phyloP scores from a whole-genome alignment of 2,329 filamentous ascomycete species.

The Clonostachys solani region DNA sequence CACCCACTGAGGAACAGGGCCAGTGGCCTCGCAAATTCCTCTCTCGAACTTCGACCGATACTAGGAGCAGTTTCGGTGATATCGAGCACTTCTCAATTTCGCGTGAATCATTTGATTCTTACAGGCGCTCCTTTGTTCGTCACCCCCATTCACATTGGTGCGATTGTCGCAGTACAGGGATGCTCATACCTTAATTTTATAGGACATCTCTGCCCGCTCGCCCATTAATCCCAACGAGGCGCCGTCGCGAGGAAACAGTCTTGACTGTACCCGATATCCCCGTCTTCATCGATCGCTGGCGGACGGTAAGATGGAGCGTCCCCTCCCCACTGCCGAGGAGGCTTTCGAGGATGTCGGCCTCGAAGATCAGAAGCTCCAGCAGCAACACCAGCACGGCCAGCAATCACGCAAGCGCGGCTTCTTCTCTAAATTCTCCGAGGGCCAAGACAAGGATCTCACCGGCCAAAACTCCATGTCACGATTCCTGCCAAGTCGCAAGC shows the following conservation, averaged over 20 bases:
- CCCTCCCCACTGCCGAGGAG: conserved; percentile 69
- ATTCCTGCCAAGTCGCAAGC: conserved; percentile 69
- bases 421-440: conserved; percentile 71
- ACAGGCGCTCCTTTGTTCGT: conserved; percentile 87
- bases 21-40: conserved; percentile 65
- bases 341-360: conserved; percentile 88
- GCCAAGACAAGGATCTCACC: conserved; percentile 26
- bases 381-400: not conserved
- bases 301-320: conserved; percentile 51
- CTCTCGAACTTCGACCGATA: conserved; percentile 50
- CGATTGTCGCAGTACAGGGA: not conserved
- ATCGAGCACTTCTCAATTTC: conserved; percentile 95
- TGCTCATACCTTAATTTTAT: not conserved
- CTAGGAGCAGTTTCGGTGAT: conserved; percentile 63
- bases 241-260: conserved; percentile 64
- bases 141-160: not conserved
- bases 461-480: conserved; percentile 38
- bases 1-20: conserved; percentile 77
- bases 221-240: conserved; percentile 59
- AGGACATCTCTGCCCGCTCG: conserved; percentile 90
- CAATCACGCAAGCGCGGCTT: conserved; percentile 56
- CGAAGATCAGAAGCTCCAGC: conserved; percentile 60
- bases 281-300: conserved; percentile 59
- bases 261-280: conserved; percentile 69
- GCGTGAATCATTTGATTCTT: conserved; percentile 94